Conservation (phyloP, 176 grass and related monocot species). For the Avena sativa region DNA sequence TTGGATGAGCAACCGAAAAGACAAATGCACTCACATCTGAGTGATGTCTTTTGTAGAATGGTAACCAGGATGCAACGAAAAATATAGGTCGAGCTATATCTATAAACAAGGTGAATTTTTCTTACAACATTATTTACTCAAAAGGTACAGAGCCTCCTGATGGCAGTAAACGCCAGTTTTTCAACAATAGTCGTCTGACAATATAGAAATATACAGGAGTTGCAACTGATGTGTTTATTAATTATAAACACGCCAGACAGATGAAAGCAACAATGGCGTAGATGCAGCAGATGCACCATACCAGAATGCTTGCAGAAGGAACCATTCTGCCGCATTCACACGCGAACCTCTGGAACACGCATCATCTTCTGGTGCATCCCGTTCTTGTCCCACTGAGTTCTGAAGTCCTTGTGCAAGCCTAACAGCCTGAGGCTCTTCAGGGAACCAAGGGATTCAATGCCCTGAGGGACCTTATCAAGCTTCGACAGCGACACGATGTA, state of each 20-base stretch:
- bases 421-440: conserved; percentile 29
- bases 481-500: conserved; percentile 4
- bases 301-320: neutral
- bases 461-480: neutral
- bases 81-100: neutral
- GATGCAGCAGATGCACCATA: neutral
- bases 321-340: neutral
- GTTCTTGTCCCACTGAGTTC: neutral
- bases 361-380: conserved; percentile 13
- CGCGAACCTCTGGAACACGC: neutral
- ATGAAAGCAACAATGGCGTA: neutral
- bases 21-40: neutral
- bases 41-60: neutral
- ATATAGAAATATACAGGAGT: neutral
- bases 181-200: neutral
- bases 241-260: neutral
- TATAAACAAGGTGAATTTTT: neutral
- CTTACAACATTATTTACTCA: neutral
- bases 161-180: neutral
- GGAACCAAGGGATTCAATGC: conserved; percentile 11
- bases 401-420: conserved; percentile 11
- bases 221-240: neutral
- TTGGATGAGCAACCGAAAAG: neutral
- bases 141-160: neutral
- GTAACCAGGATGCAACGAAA: neutral